Percentiles rank a stretch among this genome's conserved stretches.
Conservation (phyloP, 139 green algal genomes). For the Coccomyxa sp. region DNA sequence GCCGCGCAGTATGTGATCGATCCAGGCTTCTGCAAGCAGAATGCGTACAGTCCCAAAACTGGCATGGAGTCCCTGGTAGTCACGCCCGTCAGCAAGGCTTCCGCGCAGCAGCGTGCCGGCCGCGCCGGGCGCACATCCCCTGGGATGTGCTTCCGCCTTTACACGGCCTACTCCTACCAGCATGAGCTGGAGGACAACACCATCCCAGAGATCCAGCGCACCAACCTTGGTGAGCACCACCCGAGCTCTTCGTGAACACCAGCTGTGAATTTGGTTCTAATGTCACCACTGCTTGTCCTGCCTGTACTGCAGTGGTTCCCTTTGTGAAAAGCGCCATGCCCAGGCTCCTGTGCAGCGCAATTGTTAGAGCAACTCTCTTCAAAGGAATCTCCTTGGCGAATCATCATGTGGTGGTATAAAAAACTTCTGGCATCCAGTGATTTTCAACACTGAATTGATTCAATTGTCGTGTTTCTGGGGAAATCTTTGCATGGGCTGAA, state of each 20-base stretch:
- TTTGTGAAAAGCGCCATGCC: too few relatives aligned
- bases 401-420: neutral
- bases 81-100: constrained; percentile 85
- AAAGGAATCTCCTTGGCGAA: too few relatives aligned
- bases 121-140: constrained; percentile 74
- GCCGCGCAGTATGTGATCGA: constrained; percentile 87
- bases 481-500: neutral
- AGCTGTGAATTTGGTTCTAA: too few relatives aligned
- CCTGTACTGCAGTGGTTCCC: too few relatives aligned
- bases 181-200: constrained; percentile 98
- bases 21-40: constrained; percentile 96
- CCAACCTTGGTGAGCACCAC: constrained; percentile 89
- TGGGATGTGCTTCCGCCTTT: constrained; percentile 97
- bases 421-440: neutral
- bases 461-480: neutral
- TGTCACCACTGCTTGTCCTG: too few relatives aligned
- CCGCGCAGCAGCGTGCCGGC: constrained; percentile 84
- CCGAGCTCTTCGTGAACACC: too few relatives aligned
- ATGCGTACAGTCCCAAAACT: constrained; percentile 91
- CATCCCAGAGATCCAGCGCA: constrained; percentile 95
- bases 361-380: too few relatives aligned
- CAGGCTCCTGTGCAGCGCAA: too few relatives aligned
- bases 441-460: neutral
- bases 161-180: constrained; percentile 89
- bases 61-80: constrained; percentile 97